Base-by-base conservation (phyloP, 2,329 filamentous ascomycete species). In the Zopfia rhizophila region DNA sequence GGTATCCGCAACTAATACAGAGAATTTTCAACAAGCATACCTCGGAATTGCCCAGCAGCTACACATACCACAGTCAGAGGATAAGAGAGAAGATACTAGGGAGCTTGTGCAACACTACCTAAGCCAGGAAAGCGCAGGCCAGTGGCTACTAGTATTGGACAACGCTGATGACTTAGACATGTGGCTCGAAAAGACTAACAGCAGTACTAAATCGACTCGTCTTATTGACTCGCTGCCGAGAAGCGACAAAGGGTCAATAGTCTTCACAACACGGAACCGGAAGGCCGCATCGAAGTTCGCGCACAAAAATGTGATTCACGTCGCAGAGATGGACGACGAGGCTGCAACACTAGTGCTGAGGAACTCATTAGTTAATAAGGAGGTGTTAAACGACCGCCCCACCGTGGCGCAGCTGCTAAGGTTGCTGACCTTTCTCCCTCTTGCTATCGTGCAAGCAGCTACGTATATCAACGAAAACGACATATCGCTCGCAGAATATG, bases 391-490 rank as follows among this genome's bases (percentile, higher is more conserved):
- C 17, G 17, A 35, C 13, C 17, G 49, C 8, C 1, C 32, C 31
- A 19, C 23, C 18, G 32, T 39, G 11, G 22, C 13, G 5, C 32
- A 44, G 6, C 37, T 75, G 11, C 49, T 76, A 1, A 27, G 61
- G 57, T 65, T 40, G 35, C 37, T 47, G 11, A 23, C 30, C 19
- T 42, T 22, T 38, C 43, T 47, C 4, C 28, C 37, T 11, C 38
- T 46, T 5, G 47, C 41, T 27, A 41, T 50, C 25, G 36, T 46
- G 3, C 42, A 50, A 23, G 47, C 47, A 29, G 47, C 17, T 22
- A 42, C 36, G 5, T 76, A 63, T 30, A 70, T 76, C 42, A 56
- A 59, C 30, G 48, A 47, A 14, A 68, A 38, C 23, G 28, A 33
- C 25, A 45, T 22, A 5, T 4, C 23, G 12, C 3, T 54, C 11